A percentile compares a stretch with the other conserved stretches of the same genome.
These are phyloP conservation scores for Solanum sparsipilum DNA, from an alignment of 257 asterid species.

Conservation along the genomic window DNA sequence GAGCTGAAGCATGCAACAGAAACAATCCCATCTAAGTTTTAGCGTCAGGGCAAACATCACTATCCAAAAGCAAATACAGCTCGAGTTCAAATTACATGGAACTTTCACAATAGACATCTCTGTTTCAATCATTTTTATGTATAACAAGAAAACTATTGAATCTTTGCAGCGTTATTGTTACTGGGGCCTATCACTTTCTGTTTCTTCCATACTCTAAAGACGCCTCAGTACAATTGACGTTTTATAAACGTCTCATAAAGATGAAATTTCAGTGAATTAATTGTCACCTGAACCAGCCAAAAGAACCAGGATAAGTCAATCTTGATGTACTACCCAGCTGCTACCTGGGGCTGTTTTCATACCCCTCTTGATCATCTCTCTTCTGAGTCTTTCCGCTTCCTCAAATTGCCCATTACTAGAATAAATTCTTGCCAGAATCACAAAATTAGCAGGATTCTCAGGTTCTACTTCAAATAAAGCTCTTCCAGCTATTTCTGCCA, in stretches of 20 bases:
- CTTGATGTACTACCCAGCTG: constrained; percentile 31
- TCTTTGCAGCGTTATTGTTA: background rate
- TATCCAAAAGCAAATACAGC: background rate
- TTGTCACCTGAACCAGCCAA: too few relatives aligned
- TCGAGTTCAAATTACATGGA: background rate
- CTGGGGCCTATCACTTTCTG: too few relatives aligned
- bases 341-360: constrained; percentile 28
- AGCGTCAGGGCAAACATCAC: background rate
- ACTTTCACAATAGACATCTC: background rate
- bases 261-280: too few relatives aligned
- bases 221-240: background rate
- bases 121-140: background rate
- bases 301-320: background rate
- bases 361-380: constrained; percentile 33
- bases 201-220: background rate
- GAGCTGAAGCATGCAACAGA: background rate
- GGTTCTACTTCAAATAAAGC: constrained; percentile 41
- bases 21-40: background rate
- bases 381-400: constrained; percentile 19
- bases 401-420: constrained; percentile 22
- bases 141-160: background rate
- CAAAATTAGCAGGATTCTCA: constrained; percentile 39
- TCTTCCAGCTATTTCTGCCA: constrained; percentile 37
- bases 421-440: constrained; percentile 24
- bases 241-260: too few relatives aligned